Evolutionary conservation across 2,329 filamentous ascomycete species (phyloP), one percentile per base, ranked within the genome.

Genomic region (Daldinia sp.): DNA sequence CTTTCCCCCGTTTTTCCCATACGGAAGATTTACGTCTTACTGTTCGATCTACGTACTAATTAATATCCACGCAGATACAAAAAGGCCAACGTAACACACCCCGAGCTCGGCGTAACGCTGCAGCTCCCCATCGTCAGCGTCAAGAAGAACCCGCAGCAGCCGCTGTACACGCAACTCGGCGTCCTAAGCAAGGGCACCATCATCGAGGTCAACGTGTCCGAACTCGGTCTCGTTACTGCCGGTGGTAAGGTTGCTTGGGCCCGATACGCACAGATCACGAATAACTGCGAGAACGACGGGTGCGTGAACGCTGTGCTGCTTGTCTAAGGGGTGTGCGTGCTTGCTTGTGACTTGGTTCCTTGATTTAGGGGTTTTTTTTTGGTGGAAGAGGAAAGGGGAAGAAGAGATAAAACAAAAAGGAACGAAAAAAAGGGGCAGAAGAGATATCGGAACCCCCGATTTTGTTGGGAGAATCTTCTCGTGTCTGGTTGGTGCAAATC

Each of bases 191-290:
- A 93, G 79, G 92, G 92, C 67, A 94, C 88, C 27, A 87, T 90
- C 64, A 67, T 69, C 73, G 94, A 98, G 79, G 93, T 98, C 72
- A 97, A 99, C 75, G 93, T 97, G 27, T 91, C 87, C 58, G 95
- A 99, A 77, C 79, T 98, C 66, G 95, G 95, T 67, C 82, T 98
- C 64, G 93, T 96, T 13, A 98, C 95, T 2, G 90, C 94, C 1
- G 89, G 88, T 66, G 95, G 95, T 66, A 97, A 97, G 81, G 92
- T 97, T 7, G 92, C 94, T 5, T 97, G 94, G 94, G 93, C 92
- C 54, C 70, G 68, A 50, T 68, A 72, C 62, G 71, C 70, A 11
- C 70, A 76, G 64, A 71, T 78, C 29, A 79, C 76, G 4, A 85
- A 84, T 73, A 81, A 81, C 68, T 79, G 79, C 2, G 81, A 83